These are phyloP conservation scores for Rhodotorula sp. DNA, from an alignment of 1,284 basidiomycete species.

Conservation along the genomic window DNA sequence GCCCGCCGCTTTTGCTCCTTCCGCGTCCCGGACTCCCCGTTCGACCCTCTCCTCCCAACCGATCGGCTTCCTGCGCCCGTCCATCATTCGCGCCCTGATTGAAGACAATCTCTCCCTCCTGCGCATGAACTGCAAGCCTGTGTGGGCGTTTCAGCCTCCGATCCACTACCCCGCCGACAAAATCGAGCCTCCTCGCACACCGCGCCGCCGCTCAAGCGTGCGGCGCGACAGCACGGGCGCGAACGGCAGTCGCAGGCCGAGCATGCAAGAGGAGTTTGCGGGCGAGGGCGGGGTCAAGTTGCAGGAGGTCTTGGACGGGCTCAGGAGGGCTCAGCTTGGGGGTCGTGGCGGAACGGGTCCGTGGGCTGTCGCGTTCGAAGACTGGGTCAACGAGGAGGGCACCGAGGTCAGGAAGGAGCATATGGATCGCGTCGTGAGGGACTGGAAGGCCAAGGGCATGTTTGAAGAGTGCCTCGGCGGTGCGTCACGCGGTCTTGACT, in stretches of 20 bases:
- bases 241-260: too few species aligned
- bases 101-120: conserved; percentile 35
- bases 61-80: conserved; percentile 43
- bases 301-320: conserved; percentile 13
- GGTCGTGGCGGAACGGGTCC: neutral
- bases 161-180: conserved; percentile 14
- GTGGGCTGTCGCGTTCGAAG: conserved; percentile 37
- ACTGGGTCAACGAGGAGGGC: conserved; percentile 43
- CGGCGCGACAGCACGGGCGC: too few species aligned
- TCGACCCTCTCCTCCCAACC: conserved; percentile 24
- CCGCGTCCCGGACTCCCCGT: neutral
- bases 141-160: conserved; percentile 26
- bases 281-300: neutral
- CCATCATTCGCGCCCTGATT: conserved; percentile 38
- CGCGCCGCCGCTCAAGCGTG: neutral
- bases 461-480: conserved; percentile 51
- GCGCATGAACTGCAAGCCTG: conserved; percentile 23
- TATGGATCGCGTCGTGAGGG: conserved; percentile 47
- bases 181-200: neutral
- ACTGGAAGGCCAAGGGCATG: conserved; percentile 49
- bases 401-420: conserved; percentile 45
- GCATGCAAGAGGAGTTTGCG: too few species aligned
- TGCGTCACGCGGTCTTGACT: conserved; percentile 33
- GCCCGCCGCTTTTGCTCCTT: neutral
- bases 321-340: neutral